These are phyloP conservation scores for Panaeolus cyanescens DNA, from an alignment of 768 basidiomycete genomes.

Conservation along the genomic window DNA sequence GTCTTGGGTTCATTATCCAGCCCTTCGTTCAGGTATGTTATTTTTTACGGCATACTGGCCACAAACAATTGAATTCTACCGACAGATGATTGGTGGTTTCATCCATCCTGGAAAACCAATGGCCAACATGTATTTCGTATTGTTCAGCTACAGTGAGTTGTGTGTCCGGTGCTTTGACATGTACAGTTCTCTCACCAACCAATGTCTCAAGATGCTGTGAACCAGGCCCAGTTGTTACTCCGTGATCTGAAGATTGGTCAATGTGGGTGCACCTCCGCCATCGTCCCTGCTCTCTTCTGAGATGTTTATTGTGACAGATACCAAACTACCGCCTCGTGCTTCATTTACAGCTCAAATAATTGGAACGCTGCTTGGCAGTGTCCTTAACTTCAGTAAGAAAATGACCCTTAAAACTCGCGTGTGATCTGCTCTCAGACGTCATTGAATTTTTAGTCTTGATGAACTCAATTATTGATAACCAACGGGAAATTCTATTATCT, in stretches of 20 bases:
- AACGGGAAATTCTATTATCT: conserved; percentile 51
- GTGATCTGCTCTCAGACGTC: not conserved
- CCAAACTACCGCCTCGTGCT: conserved; percentile 49
- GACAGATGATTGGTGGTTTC: conserved; percentile 61
- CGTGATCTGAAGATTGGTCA: conserved; percentile 52
- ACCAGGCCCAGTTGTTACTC: conserved; percentile 42
- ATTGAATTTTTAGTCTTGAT: conserved; percentile 44
- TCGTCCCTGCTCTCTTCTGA: not conserved
- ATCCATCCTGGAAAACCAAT: conserved; percentile 63
- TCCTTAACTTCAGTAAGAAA: conserved; percentile 45
- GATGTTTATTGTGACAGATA: conserved; percentile 28
- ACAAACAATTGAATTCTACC: conserved; percentile 26
- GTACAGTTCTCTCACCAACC: not conserved
- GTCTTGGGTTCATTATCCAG: conserved; percentile 45
- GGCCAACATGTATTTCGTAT: conserved; percentile 67
- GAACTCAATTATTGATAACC: conserved; percentile 56
- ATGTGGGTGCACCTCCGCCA: conserved; percentile 20
- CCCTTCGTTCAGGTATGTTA: conserved; percentile 49
- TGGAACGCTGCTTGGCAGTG: conserved; percentile 49
- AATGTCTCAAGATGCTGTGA: conserved; percentile 38
- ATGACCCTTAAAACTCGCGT: not conserved
- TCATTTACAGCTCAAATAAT: conserved; percentile 51
- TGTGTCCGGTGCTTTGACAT: not conserved
- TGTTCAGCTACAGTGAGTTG: conserved; percentile 48
- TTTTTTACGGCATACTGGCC: conserved; percentile 20